Evolutionary conservation across 2,329 filamentous ascomycete species (phyloP), one percentile per base, ranked within the genome.

Genomic region (Sporothrix brunneoviolacea): DNA sequence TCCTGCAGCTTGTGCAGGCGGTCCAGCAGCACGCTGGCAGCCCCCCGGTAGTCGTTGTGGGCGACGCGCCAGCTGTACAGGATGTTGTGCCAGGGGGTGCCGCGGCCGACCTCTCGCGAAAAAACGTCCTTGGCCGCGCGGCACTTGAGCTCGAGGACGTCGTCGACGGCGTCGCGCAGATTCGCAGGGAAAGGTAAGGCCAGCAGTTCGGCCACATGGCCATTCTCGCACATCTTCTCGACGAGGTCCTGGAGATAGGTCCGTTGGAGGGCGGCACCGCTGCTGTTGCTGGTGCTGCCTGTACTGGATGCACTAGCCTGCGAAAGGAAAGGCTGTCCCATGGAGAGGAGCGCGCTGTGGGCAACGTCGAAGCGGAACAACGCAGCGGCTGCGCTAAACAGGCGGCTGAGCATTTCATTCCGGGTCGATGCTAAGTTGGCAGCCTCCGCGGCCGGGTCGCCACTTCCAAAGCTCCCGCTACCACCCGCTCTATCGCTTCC

Each of bases 41-140:
- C 83, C 45, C 91, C 93, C 39, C 91, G 87, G 74, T 90, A 95
- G 69, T 97, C 88, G 61, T 82, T 82, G 58, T 84, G 84, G 55
- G 83, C 83, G 57, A 95, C 84, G 46, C 93, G 83, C 81, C 91
- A 96, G 3, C 91, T 84, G 65, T 96, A 95, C 42, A 97, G 79
- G 51, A 96, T 85, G 60, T 91, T 87, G 63, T 93, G 88, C 63
- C 91, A 95, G 4, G 88, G 86, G 1, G 82, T 77, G 9, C 79
- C 80, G 35, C 69, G 72, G 51, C 71, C 73, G 33, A 88, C 77
- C 50, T 88, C n/a, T n/a, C n/a, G n/a, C n/a, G n/a, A n/a, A n/a
- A n/a, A n/a, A n/a, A n/a, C n/a, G n/a, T n/a, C 85, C 38, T 50
- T 48, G 15, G 51, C 54, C 3, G 56, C 53, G 8, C 51, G 54